These are phyloP conservation scores for Pichia sp. DNA, from an alignment of 1,139 yeast species.

Conservation along the genomic window DNA sequence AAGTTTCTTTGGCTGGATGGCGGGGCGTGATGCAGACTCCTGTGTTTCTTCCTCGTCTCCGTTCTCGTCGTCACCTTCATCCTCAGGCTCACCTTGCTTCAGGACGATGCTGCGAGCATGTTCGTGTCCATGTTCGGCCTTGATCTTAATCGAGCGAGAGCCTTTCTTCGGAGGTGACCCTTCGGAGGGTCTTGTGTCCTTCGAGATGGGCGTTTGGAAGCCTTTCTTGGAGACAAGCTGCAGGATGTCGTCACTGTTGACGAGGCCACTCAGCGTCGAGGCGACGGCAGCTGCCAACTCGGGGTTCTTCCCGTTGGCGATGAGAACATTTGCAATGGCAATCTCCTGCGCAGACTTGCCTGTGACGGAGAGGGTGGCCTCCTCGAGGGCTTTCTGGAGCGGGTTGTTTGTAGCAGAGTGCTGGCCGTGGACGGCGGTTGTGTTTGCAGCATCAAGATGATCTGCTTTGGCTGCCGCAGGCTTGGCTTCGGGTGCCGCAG, in stretches of 20 bases:
- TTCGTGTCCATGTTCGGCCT: neutral
- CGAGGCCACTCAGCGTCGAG: constrained; percentile 24
- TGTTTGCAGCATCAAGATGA: no score
- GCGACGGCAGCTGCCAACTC: constrained; percentile 30
- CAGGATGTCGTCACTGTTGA: constrained; percentile 19
- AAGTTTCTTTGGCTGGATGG: constrained; percentile 8
- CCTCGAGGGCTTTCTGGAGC: constrained; percentile 46
- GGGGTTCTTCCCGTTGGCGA: constrained; percentile 50
- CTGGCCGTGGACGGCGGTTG: neutral
- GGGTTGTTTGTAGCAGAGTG: neutral
- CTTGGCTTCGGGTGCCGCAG: no score
- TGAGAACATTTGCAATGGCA: constrained; percentile 45
- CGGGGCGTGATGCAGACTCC: no score
- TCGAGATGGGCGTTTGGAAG: neutral
- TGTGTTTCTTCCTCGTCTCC: neutral
- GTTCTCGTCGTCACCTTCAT: neutral
- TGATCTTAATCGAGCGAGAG: neutral
- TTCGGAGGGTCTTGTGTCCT: no score
- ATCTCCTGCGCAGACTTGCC: constrained; percentile 50
- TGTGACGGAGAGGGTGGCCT: constrained; percentile 51
- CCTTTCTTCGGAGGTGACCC: no score
- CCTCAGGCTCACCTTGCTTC: neutral
- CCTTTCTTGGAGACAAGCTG: constrained; percentile 12
- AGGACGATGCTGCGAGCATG: no score
- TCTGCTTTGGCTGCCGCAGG: no score